A percentile compares a stretch with the other conserved stretches of the same genome.
phyloP scores from a whole-genome alignment of 2,329 filamentous ascomycete genomes.

The Aspergillus pseudoterreus region DNA sequence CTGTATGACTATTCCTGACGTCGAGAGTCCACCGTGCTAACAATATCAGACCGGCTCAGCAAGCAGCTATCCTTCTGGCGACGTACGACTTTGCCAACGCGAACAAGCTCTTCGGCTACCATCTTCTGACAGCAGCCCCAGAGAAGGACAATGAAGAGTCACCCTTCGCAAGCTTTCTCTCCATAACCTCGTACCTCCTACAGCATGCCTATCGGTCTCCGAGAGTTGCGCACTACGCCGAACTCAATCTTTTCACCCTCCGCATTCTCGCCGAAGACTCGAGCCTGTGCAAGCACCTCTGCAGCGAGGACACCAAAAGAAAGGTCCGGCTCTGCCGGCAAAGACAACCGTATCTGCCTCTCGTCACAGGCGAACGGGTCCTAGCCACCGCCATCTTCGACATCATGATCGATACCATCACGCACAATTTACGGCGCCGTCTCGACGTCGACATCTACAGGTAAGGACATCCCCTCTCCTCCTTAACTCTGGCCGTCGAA shows the following conservation, averaged over 20 bases:
- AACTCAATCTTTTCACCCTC: constrained; percentile 79
- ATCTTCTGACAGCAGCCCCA: constrained; percentile 63
- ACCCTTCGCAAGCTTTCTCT: constrained; percentile 78
- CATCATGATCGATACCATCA: constrained; percentile 83
- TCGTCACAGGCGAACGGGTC: constrained; percentile 68
- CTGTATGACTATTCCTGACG: constrained; percentile 50
- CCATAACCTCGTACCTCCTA: constrained; percentile 84
- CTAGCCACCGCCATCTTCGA: constrained; percentile 77
- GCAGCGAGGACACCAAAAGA: constrained; percentile 70
- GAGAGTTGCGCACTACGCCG: constrained; percentile 75
- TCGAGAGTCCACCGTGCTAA: constrained; percentile 21
- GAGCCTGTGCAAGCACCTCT: constrained; percentile 75
- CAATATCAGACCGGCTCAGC: constrained; percentile 64
- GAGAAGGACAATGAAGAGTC: constrained; percentile 63
- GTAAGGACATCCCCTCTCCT: constrained; percentile 26
- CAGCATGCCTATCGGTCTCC: constrained; percentile 86
- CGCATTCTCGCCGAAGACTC: constrained; percentile 85
- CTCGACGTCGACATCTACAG: constrained; percentile 83
- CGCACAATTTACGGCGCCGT: constrained; percentile 83
- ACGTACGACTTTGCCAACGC: constrained; percentile 91
- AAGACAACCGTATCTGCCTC: constrained; percentile 76
- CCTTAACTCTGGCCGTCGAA: not conserved
- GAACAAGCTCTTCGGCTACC: constrained; percentile 92
- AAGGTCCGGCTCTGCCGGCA: constrained; percentile 83
- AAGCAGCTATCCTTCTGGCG: constrained; percentile 75